Evolutionary conservation across 108 stramenopile species (phyloP), one percentile per base, ranked within the genome.

Genomic region (Aurantiochytrium sp.): DNA sequence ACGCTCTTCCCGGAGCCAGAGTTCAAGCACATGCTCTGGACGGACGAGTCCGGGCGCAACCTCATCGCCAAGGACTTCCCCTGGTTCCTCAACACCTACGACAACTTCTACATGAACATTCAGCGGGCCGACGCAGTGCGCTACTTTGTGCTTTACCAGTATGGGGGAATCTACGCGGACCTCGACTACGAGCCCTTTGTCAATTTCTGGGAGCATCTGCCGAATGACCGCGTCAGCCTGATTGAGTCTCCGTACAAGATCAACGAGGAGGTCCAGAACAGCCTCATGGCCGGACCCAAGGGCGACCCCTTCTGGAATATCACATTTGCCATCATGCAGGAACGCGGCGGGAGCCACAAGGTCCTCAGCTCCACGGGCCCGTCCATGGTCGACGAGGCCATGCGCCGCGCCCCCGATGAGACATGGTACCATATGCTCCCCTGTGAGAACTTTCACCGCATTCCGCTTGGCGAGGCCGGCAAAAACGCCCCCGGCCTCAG

Each of bases 71-170:
- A 0, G 0, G 37, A 91, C 6, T 93, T 87, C 54, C 69, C 91
- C 2, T 45, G 69, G 5, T 89, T 93, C 45, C n/a, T 92, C 36
- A 52, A 85, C 27, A 48, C 85, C 17, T 91, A 89, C 53, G 68
- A 89, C 31, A 53, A 36, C 15, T 91, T 91, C 37, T 55, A 36
- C 4, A 87, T 88, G 85, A 69, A 86, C 52, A 93, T 93, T 87
- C 90, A 92, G 55, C 59, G 91, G 55, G 91, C 89, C 10, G 92
- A 93, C 87, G 90, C 91, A 10, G 91, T 89, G 24, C 48, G 92
- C 54, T 93, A 91, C 55, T 89, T 93, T 42, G 87, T 91, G 19
- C 50, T 92, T 59, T 89, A 53, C 19, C 87, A 85, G 54, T 89
- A 85, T 86, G 89, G 89, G 22, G 89, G 89, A 31, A 55, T 91